A percentile compares a stretch with the other conserved stretches of the same genome.
Conservation (phyloP, 2,329 filamentous ascomycete genomes). For the Diaporthe batatas region DNA sequence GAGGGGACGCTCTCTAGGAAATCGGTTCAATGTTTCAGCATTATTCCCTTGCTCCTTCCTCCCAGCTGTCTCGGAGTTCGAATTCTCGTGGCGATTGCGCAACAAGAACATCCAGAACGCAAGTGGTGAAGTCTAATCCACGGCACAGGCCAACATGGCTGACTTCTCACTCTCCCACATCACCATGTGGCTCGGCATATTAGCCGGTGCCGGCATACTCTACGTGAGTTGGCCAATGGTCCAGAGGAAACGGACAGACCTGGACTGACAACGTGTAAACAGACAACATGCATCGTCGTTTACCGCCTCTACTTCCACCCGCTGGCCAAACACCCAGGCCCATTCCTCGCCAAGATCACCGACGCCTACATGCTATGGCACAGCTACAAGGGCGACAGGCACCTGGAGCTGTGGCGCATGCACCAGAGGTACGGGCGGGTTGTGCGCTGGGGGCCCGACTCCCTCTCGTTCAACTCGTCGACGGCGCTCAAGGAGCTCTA, state of each 20-base stretch:
- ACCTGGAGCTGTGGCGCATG: constrained; percentile 78
- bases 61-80: neutral
- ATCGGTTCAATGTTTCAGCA: neutral
- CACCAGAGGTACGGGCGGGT: constrained; percentile 78
- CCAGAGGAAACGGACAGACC: neutral
- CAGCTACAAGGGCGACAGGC: constrained; percentile 79
- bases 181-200: constrained; percentile 56
- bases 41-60: neutral
- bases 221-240: constrained; percentile 55
- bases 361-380: constrained; percentile 78
- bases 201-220: constrained; percentile 52
- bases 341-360: constrained; percentile 73
- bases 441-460: constrained; percentile 85
- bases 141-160: constrained; percentile 30
- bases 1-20: constrained; percentile 2
- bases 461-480: constrained; percentile 81
- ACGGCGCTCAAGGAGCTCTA: constrained; percentile 77
- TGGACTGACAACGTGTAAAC: neutral
- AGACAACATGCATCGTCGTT: constrained; percentile 59
- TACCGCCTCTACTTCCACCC: constrained; percentile 76
- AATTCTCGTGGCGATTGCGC: neutral
- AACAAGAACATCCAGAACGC: neutral
- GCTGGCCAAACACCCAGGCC: constrained; percentile 74
- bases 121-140: neutral
- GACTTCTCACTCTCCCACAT: constrained; percentile 53